These are phyloP conservation scores for Aspergillus calidoustus DNA, from an alignment of 2,329 filamentous ascomycete species.

Conservation along the genomic window DNA sequence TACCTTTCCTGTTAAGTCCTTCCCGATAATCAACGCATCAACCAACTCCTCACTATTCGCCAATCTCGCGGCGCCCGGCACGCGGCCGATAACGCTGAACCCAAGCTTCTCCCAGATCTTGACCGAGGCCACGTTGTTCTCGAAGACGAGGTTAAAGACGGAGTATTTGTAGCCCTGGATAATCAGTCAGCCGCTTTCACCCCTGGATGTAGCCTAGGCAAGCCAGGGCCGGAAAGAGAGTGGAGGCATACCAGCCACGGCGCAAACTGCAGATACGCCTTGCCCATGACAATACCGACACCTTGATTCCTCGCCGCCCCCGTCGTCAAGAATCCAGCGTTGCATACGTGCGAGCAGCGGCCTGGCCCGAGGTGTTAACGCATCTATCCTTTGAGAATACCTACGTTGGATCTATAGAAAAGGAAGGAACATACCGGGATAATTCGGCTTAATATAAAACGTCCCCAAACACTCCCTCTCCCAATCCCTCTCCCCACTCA, in stretches of 20 bases:
- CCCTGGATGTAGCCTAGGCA: not conserved
- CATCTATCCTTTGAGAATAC: not conserved
- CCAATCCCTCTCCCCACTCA: conserved; percentile 39
- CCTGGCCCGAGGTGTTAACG: conserved; percentile 26
- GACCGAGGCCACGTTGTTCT: conserved; percentile 44
- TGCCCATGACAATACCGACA: conserved; percentile 42
- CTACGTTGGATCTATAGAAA: not conserved
- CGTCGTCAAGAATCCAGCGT: conserved; percentile 44
- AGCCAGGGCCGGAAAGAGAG: not conserved
- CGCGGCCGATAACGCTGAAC: conserved; percentile 43
- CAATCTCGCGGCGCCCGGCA: conserved; percentile 41
- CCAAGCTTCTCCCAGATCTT: conserved; percentile 46
- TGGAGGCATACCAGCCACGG: conserved; percentile 38
- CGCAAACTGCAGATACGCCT: conserved; percentile 43
- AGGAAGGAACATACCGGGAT: conserved; percentile 38
- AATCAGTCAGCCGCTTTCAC: conserved; percentile 10
- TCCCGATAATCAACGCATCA: conserved; percentile 46
- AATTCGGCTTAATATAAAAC: conserved; percentile 49
- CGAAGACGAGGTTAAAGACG: conserved; percentile 48
- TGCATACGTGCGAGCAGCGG: conserved; percentile 46
- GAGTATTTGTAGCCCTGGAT: conserved; percentile 46
- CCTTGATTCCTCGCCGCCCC: conserved; percentile 38
- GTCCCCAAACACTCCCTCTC: conserved; percentile 42
- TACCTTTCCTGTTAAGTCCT: conserved; percentile 26
- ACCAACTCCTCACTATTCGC: conserved; percentile 43